Percentiles rank a stretch among this genome's conserved stretches.
These are phyloP conservation scores for Lichenothelia convexa DNA, from an alignment of 495 filamentous ascomycete species.

Conservation along the genomic window DNA sequence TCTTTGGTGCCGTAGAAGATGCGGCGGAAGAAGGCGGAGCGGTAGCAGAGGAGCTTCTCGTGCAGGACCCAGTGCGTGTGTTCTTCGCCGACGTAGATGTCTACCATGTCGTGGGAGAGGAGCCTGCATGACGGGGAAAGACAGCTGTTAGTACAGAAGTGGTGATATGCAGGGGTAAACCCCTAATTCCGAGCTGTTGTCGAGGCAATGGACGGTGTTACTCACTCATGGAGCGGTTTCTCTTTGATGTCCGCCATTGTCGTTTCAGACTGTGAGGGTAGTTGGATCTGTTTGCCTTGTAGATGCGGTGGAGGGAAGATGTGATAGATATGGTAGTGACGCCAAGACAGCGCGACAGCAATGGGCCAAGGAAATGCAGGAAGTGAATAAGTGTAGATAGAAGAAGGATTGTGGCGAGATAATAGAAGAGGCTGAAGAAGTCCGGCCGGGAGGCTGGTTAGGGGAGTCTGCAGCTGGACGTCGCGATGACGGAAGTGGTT, in stretches of 20 bases:
- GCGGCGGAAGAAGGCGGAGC: conserved; percentile 28
- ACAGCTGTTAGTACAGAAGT: background rate
- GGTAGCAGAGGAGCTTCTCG: conserved; percentile 32
- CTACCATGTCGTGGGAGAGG: conserved; percentile 28
- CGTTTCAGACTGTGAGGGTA: background rate
- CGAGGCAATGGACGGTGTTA: background rate
- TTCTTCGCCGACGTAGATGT: conserved; percentile 30
- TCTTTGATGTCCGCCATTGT: conserved; percentile 1
- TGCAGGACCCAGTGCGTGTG: conserved; percentile 29
- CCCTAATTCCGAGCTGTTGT: background rate
- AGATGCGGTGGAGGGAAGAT: background rate
- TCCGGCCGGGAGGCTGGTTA: background rate
- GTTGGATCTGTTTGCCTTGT: background rate
- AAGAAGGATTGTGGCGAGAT: background rate
- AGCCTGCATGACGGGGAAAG: conserved; percentile 17
- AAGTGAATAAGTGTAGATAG: background rate
- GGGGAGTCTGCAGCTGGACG: background rate
- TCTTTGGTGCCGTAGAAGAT: conserved; percentile 25
- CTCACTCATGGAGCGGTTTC: conserved; percentile 21
- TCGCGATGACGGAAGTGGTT: background rate
- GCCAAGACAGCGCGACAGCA: background rate
- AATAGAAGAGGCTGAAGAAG: background rate
- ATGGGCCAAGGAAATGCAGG: too few relatives aligned
- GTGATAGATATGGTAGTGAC: background rate
- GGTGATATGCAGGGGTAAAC: background rate